These are phyloP conservation scores for Cladosporium halotolerans DNA, from an alignment of 2,329 filamentous ascomycete species.

Conservation along the genomic window DNA sequence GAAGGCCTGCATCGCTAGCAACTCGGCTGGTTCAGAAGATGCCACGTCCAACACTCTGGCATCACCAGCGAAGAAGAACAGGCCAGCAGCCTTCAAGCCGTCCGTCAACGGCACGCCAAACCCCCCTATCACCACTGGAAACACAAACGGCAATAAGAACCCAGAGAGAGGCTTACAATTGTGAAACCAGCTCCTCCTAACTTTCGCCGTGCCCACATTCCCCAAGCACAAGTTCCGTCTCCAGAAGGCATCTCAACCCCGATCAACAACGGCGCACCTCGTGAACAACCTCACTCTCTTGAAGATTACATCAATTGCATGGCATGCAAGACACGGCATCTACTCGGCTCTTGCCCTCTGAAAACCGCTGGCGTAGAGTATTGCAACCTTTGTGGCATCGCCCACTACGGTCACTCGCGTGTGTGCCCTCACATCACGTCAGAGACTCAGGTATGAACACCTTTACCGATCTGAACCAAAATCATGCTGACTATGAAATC, in stretches of 20 bases:
- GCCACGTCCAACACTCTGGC: neutral
- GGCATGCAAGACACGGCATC: constrained; percentile 51
- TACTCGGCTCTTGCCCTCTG: constrained; percentile 54
- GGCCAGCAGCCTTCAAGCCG: too few relatives aligned
- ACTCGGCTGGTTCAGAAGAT: neutral
- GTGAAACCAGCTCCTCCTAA: constrained; percentile 12
- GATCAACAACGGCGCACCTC: neutral
- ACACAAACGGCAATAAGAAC: neutral
- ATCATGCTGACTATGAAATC: neutral
- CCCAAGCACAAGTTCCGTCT: constrained; percentile 10
- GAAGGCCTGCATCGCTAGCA: too few relatives aligned
- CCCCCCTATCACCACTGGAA: neutral
- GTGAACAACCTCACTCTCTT: constrained; percentile 12
- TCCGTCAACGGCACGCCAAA: too few relatives aligned
- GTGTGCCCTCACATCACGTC: constrained; percentile 58
- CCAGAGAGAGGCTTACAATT: constrained; percentile 4
- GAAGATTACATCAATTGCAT: constrained; percentile 38
- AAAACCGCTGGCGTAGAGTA: constrained; percentile 54
- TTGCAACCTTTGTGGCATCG: constrained; percentile 59
- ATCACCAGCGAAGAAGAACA: neutral
- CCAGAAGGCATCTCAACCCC: neutral
- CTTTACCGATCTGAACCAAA: neutral
- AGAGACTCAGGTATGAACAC: constrained; percentile 39
- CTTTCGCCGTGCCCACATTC: constrained; percentile 20
- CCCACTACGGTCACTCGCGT: constrained; percentile 51